Evolutionary conservation across 148 eudicot species (phyloP).

Genomic region (Selenicereus undatus): DNA sequence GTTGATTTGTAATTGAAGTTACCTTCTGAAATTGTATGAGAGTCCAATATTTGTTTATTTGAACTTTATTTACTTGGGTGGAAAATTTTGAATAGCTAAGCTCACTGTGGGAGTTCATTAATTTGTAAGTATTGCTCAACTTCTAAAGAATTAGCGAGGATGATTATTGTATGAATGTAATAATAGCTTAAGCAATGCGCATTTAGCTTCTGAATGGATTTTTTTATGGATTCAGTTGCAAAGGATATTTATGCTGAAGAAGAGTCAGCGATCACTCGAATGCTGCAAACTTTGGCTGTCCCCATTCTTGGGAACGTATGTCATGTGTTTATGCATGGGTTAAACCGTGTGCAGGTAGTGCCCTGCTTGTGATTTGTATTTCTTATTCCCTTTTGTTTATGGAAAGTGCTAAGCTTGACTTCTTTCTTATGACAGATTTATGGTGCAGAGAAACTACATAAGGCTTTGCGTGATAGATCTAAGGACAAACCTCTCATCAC

Average conservation of each 20-base stretch:
- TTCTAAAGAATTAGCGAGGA: background rate
- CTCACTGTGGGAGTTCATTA: background rate
- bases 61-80: background rate
- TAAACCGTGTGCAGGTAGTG: conserved; percentile 70
- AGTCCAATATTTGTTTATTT: background rate
- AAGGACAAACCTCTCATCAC: conserved; percentile 70
- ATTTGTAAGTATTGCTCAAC: background rate
- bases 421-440: conserved; percentile 46
- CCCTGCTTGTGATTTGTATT: background rate
- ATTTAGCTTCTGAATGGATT: background rate
- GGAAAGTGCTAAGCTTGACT: conserved; percentile 3
- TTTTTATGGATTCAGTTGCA: conserved; percentile 39
- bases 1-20: background rate
- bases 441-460: conserved; percentile 80
- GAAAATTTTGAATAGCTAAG: background rate
- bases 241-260: conserved; percentile 61
- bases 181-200: background rate
- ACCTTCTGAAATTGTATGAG: background rate
- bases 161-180: background rate
- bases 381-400: background rate
- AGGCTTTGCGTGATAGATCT: conserved; percentile 54
- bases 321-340: conserved; percentile 94
- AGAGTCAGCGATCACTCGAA: conserved; percentile 67
- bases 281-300: conserved; percentile 86
- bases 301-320: conserved; percentile 92